phyloP scores from a whole-genome alignment of 2,329 filamentous ascomycete genomes.

The Elsinoe australis region DNA sequence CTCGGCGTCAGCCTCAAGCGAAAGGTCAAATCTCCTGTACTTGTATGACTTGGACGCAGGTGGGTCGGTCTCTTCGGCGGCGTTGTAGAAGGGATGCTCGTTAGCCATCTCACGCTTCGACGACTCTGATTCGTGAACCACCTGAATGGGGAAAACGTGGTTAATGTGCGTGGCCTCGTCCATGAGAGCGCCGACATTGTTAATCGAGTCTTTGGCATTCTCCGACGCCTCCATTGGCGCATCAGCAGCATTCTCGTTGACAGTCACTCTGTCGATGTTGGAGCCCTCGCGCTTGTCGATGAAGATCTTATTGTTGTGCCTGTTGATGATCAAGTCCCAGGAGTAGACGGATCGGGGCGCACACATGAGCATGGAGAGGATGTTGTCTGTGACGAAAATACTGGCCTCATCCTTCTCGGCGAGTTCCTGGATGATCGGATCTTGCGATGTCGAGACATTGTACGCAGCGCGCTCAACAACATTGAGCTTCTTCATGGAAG shows the following conservation, averaged over 20 bases:
- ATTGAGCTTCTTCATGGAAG: slow-evolving; percentile 76
- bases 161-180: slow-evolving; percentile 99
- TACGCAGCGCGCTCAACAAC: slow-evolving; percentile 91
- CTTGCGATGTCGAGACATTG: slow-evolving; percentile 94
- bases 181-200: slow-evolving; percentile 85
- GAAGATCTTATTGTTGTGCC: slow-evolving; percentile 94
- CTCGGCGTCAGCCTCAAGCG: slow-evolving; percentile 82
- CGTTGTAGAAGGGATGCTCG: slow-evolving; percentile 96
- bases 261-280: slow-evolving; percentile 91
- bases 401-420: slow-evolving; percentile 93
- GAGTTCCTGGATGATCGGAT: slow-evolving; percentile 93
- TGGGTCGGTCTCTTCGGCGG: slow-evolving; percentile 84
- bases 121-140: slow-evolving; percentile 72
- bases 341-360: slow-evolving; percentile 92
- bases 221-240: slow-evolving; percentile 86
- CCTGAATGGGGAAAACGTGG: slow-evolving; percentile 98
- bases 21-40: slow-evolving; percentile 94
- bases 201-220: slow-evolving; percentile 87
- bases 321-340: slow-evolving; percentile 93
- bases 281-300: slow-evolving; percentile 97
- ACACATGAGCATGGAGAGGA: slow-evolving; percentile 99
- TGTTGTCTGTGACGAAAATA: slow-evolving; percentile 94
- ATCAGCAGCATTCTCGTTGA: slow-evolving; percentile 97
- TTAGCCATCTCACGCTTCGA: slow-evolving; percentile 76
- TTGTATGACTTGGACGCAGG: slow-evolving; percentile 96